Conservation (phyloP, 2,329 filamentous ascomycete genomes). For the Cladosporium sp. region DNA sequence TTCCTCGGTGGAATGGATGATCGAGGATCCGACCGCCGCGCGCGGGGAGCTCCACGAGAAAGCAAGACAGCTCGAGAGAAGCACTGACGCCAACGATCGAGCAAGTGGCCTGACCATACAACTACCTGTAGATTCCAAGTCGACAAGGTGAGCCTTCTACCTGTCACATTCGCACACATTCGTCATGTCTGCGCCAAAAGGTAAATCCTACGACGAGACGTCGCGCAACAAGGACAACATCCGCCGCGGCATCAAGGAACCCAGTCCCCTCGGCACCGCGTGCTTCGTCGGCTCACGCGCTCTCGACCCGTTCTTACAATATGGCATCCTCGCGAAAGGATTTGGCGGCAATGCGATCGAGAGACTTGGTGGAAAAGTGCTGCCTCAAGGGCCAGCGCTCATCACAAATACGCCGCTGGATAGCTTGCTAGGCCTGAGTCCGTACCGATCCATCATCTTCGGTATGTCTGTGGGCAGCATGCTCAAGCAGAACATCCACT, state of each 20-base stretch:
- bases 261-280: conserved; percentile 42
- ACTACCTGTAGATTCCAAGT: background rate
- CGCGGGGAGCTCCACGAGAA: conserved; percentile 4
- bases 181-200: conserved; percentile 22
- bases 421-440: conserved; percentile 50
- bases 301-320: conserved; percentile 52
- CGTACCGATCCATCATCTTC: conserved; percentile 54
- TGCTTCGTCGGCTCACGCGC: conserved; percentile 51
- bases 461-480: conserved; percentile 56
- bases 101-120: background rate
- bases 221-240: conserved; percentile 32
- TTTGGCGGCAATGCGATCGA: conserved; percentile 48
- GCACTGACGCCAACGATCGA: conserved; percentile 2
- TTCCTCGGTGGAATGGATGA: background rate
- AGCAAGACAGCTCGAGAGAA: conserved; percentile 6
- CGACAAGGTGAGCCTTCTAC: background rate
- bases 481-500: conserved; percentile 61
- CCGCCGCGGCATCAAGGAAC: conserved; percentile 44
- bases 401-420: conserved; percentile 46
- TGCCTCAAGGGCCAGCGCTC: conserved; percentile 47
- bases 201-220: conserved; percentile 10
- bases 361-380: conserved; percentile 47
- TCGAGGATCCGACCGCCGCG: background rate
- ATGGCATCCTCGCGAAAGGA: conserved; percentile 50
- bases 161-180: background rate